Conservation (phyloP, 2,329 filamentous ascomycete genomes). For the Penicillium paneum region DNA sequence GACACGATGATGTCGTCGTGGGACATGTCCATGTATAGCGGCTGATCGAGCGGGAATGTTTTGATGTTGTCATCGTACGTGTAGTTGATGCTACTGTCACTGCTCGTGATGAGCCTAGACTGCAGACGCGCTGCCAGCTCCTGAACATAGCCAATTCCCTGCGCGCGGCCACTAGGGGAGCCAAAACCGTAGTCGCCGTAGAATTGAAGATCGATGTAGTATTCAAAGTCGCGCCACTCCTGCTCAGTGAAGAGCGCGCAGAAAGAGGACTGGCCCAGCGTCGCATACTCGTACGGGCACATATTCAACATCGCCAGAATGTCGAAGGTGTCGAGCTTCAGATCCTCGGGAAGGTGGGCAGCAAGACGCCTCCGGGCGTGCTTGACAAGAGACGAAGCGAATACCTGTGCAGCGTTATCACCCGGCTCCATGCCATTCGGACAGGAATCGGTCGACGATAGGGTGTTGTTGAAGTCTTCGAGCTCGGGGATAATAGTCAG, state of each 20-base stretch:
- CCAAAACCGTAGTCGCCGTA: constrained; percentile 46
- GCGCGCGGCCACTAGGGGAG: constrained; percentile 51
- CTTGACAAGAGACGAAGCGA: constrained; percentile 46
- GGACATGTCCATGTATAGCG: constrained; percentile 52
- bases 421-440: constrained; percentile 27
- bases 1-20: constrained; percentile 54
- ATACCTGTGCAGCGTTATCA: constrained; percentile 32
- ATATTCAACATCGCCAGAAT: constrained; percentile 51
- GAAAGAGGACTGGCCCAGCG: constrained; percentile 50
- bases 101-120: constrained; percentile 46
- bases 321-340: constrained; percentile 49
- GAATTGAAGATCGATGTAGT: constrained; percentile 51
- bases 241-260: constrained; percentile 54
- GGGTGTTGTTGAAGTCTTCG: constrained; percentile 51
- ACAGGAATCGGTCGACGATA: constrained; percentile 41
- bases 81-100: constrained; percentile 52
- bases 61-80: constrained; percentile 45
- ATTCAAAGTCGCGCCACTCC: constrained; percentile 55
- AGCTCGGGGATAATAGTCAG: constrained; percentile 52
- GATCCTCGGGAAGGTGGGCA: constrained; percentile 45
- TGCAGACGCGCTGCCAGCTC: constrained; percentile 50
- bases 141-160: constrained; percentile 53
- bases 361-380: constrained; percentile 47
- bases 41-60: constrained; percentile 47
- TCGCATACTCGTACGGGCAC: constrained; percentile 54